Conservation (phyloP, 495 filamentous ascomycete genomes). For the Tuber umbilicatum region DNA sequence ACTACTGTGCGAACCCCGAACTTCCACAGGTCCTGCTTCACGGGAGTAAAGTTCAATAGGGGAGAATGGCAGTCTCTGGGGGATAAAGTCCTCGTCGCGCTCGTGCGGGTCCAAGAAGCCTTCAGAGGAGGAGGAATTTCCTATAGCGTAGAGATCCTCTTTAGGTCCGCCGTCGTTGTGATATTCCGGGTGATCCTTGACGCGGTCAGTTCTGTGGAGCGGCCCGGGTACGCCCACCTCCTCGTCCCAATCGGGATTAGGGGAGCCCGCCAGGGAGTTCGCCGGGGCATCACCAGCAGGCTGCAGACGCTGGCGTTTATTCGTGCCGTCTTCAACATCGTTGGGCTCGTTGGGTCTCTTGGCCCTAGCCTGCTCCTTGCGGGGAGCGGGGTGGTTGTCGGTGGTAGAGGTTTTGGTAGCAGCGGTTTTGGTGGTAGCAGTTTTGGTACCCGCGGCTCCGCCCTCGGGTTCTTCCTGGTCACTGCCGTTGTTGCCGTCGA, state of each 20-base stretch:
- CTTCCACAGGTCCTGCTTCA: too few species aligned
- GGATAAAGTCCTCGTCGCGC: not conserved
- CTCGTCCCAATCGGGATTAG: rapidly evolving
- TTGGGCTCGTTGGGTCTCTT: not conserved
- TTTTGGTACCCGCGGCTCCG: not conserved
- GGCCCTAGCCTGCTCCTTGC: not conserved
- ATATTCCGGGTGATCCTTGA: not conserved
- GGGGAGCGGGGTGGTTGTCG: not conserved
- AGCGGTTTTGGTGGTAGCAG: too few species aligned
- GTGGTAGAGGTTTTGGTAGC: too few species aligned
- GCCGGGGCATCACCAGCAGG: not conserved
- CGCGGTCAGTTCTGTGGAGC: not conserved
- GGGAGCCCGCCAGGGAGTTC: not conserved
- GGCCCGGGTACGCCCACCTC: not conserved
- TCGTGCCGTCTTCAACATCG: not conserved
- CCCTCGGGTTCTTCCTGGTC: not conserved
- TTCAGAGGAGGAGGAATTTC: not conserved
- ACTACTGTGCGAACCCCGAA: not conserved
- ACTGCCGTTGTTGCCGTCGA: not conserved
- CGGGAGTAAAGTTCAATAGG: too few species aligned
- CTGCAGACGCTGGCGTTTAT: not conserved
- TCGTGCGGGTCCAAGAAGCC: conserved; percentile 3
- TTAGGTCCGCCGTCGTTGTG: not conserved
- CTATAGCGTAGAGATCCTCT: not conserved
- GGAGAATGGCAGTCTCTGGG: not conserved